A percentile compares a stretch with the other conserved stretches of the same genome.
phyloP scores from a whole-genome alignment of 805 yeast species.

The Candida khao-thaluensis region DNA sequence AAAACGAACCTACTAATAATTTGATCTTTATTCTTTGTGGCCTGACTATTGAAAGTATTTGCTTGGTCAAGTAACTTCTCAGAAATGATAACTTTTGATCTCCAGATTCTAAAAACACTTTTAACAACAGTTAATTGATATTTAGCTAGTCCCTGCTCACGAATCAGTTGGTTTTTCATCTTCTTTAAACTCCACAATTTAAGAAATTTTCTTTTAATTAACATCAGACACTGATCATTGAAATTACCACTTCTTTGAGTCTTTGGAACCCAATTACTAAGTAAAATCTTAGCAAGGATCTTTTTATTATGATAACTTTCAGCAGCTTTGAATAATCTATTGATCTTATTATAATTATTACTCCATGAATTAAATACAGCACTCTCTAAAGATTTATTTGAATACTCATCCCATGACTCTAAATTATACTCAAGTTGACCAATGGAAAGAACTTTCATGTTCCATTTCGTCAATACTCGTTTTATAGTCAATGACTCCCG shows the following conservation, averaged over 20 bases:
- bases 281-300: slow-evolving; percentile 8
- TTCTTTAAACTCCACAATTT: background rate
- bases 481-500: slow-evolving; percentile 4
- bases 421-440: slow-evolving; percentile 17
- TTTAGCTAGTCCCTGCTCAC: background rate
- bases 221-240: background rate
- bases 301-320: slow-evolving; percentile 12
- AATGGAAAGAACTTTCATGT: slow-evolving; percentile 12
- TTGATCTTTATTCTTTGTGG: background rate
- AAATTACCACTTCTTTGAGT: background rate
- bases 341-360: background rate
- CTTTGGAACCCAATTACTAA: slow-evolving; percentile 6
- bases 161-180: background rate
- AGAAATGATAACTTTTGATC: background rate
- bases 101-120: background rate
- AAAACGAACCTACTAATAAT: background rate
- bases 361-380: slow-evolving; percentile 17
- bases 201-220: background rate
- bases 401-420: slow-evolving; percentile 11
- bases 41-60: background rate
- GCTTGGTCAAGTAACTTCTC: background rate
- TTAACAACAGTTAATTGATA: background rate
- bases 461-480: slow-evolving; percentile 23
- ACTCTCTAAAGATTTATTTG: background rate
- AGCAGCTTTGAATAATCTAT: slow-evolving; percentile 7